Base-by-base conservation (phyloP, 768 basidiomycete genomes). In the Tulasnella sp. region DNA sequence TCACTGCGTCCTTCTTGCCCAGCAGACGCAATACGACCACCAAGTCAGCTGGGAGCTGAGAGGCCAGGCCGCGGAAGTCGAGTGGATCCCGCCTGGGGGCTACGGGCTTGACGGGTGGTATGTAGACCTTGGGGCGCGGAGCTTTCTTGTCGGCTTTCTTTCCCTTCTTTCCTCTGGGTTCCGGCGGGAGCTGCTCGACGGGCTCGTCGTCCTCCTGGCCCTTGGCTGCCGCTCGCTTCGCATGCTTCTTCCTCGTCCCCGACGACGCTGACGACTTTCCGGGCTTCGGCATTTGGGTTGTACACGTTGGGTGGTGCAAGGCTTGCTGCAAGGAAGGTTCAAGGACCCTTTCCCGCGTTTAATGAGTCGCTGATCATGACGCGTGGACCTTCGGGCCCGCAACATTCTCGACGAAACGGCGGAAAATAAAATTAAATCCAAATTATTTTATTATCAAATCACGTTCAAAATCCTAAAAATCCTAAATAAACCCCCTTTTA, bases 211-310 rank as follows among this genome's bases (percentile, higher is more conserved):
- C 77, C 3, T 76, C 76, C 54, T 78, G 77, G 28, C 37, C 77
- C 58, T 64, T 78, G 6, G 76, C n/a, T 22, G 88, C 88, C 1
- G 91, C 89, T 84, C 94, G 96, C 81, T 93, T 91, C 20, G 94
- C 94, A 85, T 97, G 95, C 86, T 98, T 99, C 89, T 97, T 98
- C 81, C 96, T 91, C 12, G 97, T 98, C 6, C 87, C 95, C 0
- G 94, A 92, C 0, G 92, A 89, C 34, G 96, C 96, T 5, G 95
- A 97, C 3, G 93, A 94, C 84, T 94, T 95, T 78, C 85, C 84
- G 14, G 86, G 83, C 82, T 91, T 90, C 31, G 81, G 82, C 89
- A 90, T 89, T 42, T 18, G 6, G 28, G 28, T n/a, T 46, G 76
- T 34, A 5, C 18, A 34, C 12, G 48, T 50, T 14, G 48, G n/a